Evolutionary conservation across 2,329 filamentous ascomycete species (phyloP), one percentile per base, ranked within the genome.

Genomic region (Didymella glomerata): DNA sequence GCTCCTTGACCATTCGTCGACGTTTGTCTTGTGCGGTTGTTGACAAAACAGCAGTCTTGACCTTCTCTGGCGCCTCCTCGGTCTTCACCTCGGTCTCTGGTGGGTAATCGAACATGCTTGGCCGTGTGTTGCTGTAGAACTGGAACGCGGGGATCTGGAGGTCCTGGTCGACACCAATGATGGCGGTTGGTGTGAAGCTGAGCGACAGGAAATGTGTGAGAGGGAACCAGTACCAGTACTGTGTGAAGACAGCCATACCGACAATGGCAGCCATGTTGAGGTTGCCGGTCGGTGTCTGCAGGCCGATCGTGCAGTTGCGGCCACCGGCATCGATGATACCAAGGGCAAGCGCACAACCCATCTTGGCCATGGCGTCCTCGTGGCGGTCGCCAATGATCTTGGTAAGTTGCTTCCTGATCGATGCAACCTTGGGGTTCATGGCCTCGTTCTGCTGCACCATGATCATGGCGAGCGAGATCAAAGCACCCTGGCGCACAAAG

Each of bases 191-290:
- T n/a, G 92, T 93, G 80, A 99, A 98, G 72, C 92, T 93, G 62
- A 99, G 84, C 0, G 94, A 96, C 57, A 99, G 79, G 87, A 99
- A 99, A 80, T 99, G 95, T 28, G 95, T 96, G 71, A 98, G 90
- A 60, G 95, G 95, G 86, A 99, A 99, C 95, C 95, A 99, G 83
- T 99, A 99, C 95, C 95, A 99, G 83, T 99, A 99, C 77, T 99
- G 95, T 9, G 93, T 96, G 80, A 99, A 99, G 53, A 99, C 91
- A 27, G 93, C 94, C 88, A 97, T 97, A 68, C 95, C 96, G 18
- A 99, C 93, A 67, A 99, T 96, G 62, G 92, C 96, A 18, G 93
- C 88, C 93, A 99, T 97, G 83, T 99, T 98, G 67, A 99, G 87
- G 76, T 97, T 99, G 65, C 96, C 96, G 0, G 94, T 97, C 80